Base-by-base conservation (phyloP, 768 basidiomycete species). In the Termitomyces titanicus region DNA sequence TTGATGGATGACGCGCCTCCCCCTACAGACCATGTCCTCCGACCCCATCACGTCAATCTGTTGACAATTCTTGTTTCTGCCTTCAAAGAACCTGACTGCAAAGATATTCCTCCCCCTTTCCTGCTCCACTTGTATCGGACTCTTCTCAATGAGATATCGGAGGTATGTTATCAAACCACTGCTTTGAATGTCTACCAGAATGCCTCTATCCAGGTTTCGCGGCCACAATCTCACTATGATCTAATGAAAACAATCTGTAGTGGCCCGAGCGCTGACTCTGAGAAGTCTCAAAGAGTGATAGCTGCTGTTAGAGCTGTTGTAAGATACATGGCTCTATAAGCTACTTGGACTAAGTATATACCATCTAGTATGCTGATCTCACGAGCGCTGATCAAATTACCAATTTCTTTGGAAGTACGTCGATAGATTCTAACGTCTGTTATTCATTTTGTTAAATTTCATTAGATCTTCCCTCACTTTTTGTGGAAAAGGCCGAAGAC, bases 31-130 rank as follows among this genome's bases (percentile, higher is more conserved):
- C 86, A 89, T 68, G 75, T 83, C 53, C 76, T 93, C 27, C 78
- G 84, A 52, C 89, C 91, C 1, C 91, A 93, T 62, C 92, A 94
- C 65, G 74, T 93, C 48, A 79, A 79, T 47, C 72, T 92, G 15
- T 73, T 92, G 31, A 79, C 80, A 33, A 72, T 90, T 24, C 73
- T 92, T 34, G 72, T 84, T 55, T 71, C 86, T 12, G 71, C 80
- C 4, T 88, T 85, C 67, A 85, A 82, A 64, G 84, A 87, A 59
- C 75, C 76, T 54, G 75, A 76, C 24, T 70, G 77, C 40, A 77
- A 76, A 53, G 75, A 75, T 24, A 75, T 89, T 10, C 82, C 88
- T 1, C 65, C 79, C 20, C 59, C 69, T 7, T 91, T 88, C 63
- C 65, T 81, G 13, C 71, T 90, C 18, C 82, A 86, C 61, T 64